Percentiles rank a stretch among this genome's conserved stretches.
Conservation (phyloP, 2,329 filamentous ascomycete species). For the Penicillium janthinellum region DNA sequence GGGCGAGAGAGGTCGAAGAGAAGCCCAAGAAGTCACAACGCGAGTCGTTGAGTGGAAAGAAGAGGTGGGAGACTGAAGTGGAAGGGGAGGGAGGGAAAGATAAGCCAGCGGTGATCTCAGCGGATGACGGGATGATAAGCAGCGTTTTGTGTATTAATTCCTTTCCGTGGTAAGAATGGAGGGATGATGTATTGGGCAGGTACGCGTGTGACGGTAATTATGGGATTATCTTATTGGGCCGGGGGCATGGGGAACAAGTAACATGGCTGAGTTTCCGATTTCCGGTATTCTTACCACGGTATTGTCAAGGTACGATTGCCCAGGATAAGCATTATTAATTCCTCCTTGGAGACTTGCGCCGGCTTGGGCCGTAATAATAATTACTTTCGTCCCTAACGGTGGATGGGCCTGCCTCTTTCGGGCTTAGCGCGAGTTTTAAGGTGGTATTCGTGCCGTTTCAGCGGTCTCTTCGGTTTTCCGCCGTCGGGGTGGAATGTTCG, state of each 20-base stretch:
- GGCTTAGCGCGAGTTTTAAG: conserved; percentile 1
- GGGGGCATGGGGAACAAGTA: conserved; percentile 5
- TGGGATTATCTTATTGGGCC: not conserved
- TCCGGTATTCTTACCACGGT: not conserved
- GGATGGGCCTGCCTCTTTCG: not conserved
- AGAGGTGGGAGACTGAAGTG: conserved; percentile 9
- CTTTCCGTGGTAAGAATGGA: conserved; percentile 15
- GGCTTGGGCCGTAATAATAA: not conserved
- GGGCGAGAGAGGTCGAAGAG: not conserved
- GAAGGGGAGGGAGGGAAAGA: conserved; percentile 10
- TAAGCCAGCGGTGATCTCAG: conserved; percentile 14
- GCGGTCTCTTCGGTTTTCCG: conserved; percentile 4
- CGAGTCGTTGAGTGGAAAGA: not conserved
- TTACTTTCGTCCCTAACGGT: not conserved
- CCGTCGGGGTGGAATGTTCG: conserved; percentile 28
- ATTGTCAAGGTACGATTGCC: not conserved
- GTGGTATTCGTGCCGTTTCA: conserved; percentile 4
- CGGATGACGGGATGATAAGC: conserved; percentile 16
- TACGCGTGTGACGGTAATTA: conserved; percentile 24
- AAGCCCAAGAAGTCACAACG: not conserved
- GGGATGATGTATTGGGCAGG: conserved; percentile 28
- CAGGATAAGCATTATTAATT: not conserved
- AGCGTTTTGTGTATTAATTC: conserved; percentile 9
- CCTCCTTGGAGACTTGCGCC: not conserved
- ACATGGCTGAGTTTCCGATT: conserved; percentile 8